These are phyloP conservation scores for Naematelia aurantialba DNA, from an alignment of 768 basidiomycete genomes.

Conservation along the genomic window DNA sequence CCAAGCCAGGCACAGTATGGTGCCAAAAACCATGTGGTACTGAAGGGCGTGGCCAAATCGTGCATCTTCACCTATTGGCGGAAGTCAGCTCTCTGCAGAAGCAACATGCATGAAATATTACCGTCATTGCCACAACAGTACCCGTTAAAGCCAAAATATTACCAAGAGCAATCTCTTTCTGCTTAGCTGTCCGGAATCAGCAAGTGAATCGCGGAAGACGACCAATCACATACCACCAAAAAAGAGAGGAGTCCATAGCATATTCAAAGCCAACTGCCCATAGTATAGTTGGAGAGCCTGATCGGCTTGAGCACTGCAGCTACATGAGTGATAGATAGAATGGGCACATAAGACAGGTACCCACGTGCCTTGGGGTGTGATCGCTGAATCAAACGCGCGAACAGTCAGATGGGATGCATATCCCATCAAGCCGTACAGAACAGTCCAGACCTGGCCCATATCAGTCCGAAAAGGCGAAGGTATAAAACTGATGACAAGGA, in stretches of 20 bases:
- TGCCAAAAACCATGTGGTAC: conserved; percentile 59
- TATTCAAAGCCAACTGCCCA: conserved; percentile 60
- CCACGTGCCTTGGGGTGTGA: conserved; percentile 54
- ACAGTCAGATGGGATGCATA: conserved; percentile 65
- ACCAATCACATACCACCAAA: conserved; percentile 54
- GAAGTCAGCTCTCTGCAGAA: neutral
- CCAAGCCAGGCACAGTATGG: conserved; percentile 67
- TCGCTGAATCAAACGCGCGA: conserved; percentile 56
- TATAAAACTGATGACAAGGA: conserved; percentile 53
- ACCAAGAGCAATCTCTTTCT: conserved; percentile 59
- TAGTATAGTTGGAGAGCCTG: conserved; percentile 61
- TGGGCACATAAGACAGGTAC: conserved; percentile 5
- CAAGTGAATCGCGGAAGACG: neutral
- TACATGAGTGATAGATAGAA: neutral
- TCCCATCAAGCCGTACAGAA: conserved; percentile 55
- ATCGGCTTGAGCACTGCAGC: conserved; percentile 53
- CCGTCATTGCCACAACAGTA: conserved; percentile 62
- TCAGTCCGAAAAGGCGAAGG: conserved; percentile 17
- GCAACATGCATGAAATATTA: conserved; percentile 30
- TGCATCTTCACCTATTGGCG: conserved; percentile 56
- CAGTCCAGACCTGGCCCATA: conserved; percentile 23
- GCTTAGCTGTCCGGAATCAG: conserved; percentile 26
- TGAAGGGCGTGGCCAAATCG: conserved; percentile 50
- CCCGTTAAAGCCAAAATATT: conserved; percentile 59
- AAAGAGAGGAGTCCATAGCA: conserved; percentile 65